Evolutionary conservation across 805 yeast species (phyloP).

Genomic region (Kregervanrija fluxuum): DNA sequence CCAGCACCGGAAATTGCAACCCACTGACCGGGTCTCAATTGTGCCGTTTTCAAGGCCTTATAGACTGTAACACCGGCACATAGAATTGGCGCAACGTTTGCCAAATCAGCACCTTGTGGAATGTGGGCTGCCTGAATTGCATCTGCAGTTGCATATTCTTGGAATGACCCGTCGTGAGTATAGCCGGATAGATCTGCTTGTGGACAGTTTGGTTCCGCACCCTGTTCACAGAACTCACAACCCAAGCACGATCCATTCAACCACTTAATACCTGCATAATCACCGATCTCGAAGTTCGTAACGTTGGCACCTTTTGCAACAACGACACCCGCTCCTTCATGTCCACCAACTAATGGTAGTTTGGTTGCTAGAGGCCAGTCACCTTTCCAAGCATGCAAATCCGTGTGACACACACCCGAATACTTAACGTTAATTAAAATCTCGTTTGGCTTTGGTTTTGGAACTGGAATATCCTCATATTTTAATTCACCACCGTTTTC

Average conservation of each 20-base stretch:
- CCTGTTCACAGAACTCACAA: conserved; percentile 67
- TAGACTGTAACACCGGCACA: conserved; percentile 91
- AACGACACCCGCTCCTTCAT: conserved; percentile 85
- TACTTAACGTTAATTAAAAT: conserved; percentile 74
- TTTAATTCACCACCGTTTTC: conserved; percentile 55
- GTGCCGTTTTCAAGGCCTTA: conserved; percentile 82
- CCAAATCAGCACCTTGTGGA: conserved; percentile 68
- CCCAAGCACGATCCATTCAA: conserved; percentile 68
- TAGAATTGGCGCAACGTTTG: conserved; percentile 70
- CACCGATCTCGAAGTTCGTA: conserved; percentile 67
- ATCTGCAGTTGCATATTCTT: conserved; percentile 84
- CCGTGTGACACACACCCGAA: conserved; percentile 93
- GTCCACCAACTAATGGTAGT: conserved; percentile 79
- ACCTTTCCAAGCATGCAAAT: conserved; percentile 90
- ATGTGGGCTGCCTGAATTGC: conserved; percentile 81
- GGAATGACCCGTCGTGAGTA: conserved; percentile 88
- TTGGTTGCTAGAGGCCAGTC: conserved; percentile 82
- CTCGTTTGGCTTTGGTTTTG: conserved; percentile 70
- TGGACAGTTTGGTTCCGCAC: conserved; percentile 66
- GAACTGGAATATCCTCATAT: conserved; percentile 74
- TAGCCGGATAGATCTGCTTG: conserved; percentile 73
- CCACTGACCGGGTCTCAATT: conserved; percentile 72
- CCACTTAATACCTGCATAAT: conserved; percentile 81
- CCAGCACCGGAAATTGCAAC: conserved; percentile 74
- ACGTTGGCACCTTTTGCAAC: conserved; percentile 71